Evolutionary conservation across 225 moss, liverwort and hornwort species (phyloP), one percentile per base, ranked within the genome.

Genomic region (Bryum argenteum): DNA sequence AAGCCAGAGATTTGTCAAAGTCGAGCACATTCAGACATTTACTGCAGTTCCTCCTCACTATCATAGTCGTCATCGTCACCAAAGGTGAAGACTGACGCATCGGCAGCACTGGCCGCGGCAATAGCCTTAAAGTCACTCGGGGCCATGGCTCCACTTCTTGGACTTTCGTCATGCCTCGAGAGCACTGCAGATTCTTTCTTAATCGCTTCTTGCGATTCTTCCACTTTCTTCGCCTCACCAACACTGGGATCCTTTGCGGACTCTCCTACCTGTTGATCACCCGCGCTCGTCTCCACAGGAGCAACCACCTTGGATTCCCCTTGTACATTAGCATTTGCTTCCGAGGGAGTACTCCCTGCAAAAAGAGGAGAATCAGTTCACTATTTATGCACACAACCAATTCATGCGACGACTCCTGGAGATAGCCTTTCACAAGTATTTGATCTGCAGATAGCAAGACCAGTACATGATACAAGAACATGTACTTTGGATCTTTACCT

Each of bases 61-160:
- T 98, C 94, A 71, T 79, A 94, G 75, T 99, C 98, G 26, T 99
- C 98, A 23, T 99, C 98, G 38, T 99, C 98, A 41, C 92, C 98
- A 56, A 99, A 99, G 4, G 98, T 99, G 73, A 99, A 99, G 59
- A 99, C 92, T 1, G 98, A 99, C 11, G 98, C 88, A 90, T 99
- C 98, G 53, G 98, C 98, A 28, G 97, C 94, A 77, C 93, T 93
- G 20, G 96, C 96, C 37, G 89, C 90, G 39, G 94, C 96, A 67
- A 93, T 94, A 11, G 94, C 92, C 70, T 91, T 91, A 78, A 98
- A 98, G 66, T 98, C 94, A 71, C 94, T 94, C 0, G 91, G 85
- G 20, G 92, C 82, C 75, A 88, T 71, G 42, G 89, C 79, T 22
- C 88, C 82, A 69, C 88, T 77, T 63, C 64, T 86, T 6, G 82